Evolutionary conservation across 768 basidiomycete genomes (phyloP).

Genomic region (Tulasnella sp.): DNA sequence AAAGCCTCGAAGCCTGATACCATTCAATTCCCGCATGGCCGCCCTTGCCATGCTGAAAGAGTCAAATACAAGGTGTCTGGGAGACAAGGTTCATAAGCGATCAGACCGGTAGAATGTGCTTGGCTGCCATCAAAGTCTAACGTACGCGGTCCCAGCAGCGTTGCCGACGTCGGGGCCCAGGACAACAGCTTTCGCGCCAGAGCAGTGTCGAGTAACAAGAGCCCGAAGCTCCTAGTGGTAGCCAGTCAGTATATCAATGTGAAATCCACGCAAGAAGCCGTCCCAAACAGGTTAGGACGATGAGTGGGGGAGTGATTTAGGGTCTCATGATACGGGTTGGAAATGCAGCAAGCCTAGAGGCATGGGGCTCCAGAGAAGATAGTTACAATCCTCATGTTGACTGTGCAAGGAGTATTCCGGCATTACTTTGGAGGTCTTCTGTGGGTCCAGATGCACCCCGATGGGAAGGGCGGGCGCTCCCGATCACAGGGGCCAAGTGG

Average conservation of each 20-base stretch:
- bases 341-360: not conserved
- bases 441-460: not conserved
- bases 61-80: not conserved
- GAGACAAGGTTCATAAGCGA: not conserved
- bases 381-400: not conserved
- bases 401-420: not conserved
- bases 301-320: not conserved
- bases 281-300: slow-evolving; percentile 4
- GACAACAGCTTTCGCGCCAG: not conserved
- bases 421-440: not conserved
- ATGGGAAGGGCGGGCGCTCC: slow-evolving; percentile 2
- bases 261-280: not conserved
- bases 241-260: not conserved
- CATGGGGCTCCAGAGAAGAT: not conserved
- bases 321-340: not conserved
- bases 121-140: not conserved
- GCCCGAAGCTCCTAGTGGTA: not conserved
- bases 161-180: not conserved
- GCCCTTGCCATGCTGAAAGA: not conserved
- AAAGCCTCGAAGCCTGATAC: not conserved
- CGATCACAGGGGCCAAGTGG: slow-evolving; percentile 4
- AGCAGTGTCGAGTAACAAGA: not conserved
- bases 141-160: not conserved
- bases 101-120: not conserved
- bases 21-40: not conserved